These are phyloP conservation scores for Coffea humblotiana DNA, from an alignment of 305 asterid species.

Conservation along the genomic window DNA sequence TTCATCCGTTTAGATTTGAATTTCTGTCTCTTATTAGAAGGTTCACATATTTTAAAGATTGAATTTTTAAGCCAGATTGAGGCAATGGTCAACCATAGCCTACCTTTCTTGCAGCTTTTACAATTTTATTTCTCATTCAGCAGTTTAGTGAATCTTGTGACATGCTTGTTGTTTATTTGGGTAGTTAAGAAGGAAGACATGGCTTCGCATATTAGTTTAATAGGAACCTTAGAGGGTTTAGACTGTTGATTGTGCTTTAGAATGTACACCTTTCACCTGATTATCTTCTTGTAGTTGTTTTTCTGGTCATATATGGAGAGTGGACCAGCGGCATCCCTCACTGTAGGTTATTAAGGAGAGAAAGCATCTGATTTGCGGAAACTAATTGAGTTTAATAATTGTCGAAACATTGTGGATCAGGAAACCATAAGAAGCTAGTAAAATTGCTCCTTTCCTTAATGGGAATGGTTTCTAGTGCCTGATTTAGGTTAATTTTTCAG, in stretches of 20 bases:
- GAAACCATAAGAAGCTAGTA: background rate
- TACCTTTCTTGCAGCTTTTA: background rate
- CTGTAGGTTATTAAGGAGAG: background rate
- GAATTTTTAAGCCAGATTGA: background rate
- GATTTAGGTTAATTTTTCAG: background rate
- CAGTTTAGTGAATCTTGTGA: background rate
- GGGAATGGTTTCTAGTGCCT: background rate
- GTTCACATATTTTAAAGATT: background rate
- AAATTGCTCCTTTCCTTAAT: background rate
- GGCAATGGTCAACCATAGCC: background rate
- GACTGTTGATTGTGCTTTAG: background rate
- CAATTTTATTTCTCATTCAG: background rate
- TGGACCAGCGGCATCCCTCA: too few species aligned
- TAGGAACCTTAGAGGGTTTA: background rate
- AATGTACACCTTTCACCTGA: background rate
- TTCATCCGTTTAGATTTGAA: background rate
- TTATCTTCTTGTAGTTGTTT: background rate
- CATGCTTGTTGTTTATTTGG: background rate
- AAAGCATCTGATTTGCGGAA: background rate
- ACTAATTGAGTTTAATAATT: background rate
- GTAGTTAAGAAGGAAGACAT: background rate
- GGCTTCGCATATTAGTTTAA: background rate
- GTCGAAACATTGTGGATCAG: background rate
- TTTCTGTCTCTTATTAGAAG: background rate
- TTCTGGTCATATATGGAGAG: background rate